Evolutionary conservation across 306 rosid species (phyloP).

Genomic region (Oemleria cerasiformis): DNA sequence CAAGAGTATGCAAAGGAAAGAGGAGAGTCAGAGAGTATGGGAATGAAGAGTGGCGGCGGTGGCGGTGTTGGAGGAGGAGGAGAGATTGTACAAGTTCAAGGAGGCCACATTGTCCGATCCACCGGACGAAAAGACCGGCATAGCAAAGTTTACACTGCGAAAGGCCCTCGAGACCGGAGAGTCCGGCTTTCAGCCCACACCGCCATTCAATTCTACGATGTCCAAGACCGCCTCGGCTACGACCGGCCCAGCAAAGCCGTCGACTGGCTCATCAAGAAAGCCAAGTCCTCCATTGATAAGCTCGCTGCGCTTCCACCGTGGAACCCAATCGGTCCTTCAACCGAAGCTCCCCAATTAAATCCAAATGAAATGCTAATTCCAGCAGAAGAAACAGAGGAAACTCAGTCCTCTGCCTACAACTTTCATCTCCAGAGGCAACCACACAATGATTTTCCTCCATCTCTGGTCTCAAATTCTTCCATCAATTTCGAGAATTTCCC

Average conservation of each 20-base stretch:
- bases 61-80: slow-evolving; percentile 57
- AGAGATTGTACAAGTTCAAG: slow-evolving; percentile 72
- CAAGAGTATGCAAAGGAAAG: slow-evolving; percentile 22
- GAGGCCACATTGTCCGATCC: slow-evolving; percentile 81
- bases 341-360: slow-evolving; percentile 21
- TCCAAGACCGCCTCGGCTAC: slow-evolving; percentile 82
- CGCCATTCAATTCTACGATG: slow-evolving; percentile 83
- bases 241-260: slow-evolving; percentile 86
- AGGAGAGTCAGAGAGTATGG: slow-evolving; percentile 30
- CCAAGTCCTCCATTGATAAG: slow-evolving; percentile 64
- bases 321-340: slow-evolving; percentile 33
- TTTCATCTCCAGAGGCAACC: slow-evolving; percentile 42
- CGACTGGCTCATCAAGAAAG: slow-evolving; percentile 89
- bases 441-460: slow-evolving; percentile 27
- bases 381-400: slow-evolving; percentile 29
- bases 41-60: slow-evolving; percentile 49
- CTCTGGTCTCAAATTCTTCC: slow-evolving; percentile 29
- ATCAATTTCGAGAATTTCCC: slow-evolving; percentile 48
- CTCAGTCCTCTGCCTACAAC: slow-evolving; percentile 68
- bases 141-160: slow-evolving; percentile 74
- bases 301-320: slow-evolving; percentile 72
- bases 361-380: slow-evolving; percentile 39
- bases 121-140: slow-evolving; percentile 67
- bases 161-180: slow-evolving; percentile 75
- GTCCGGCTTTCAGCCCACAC: slow-evolving; percentile 78